Conservation (phyloP, 2,329 filamentous ascomycete species). For the Cladophialophora psammophila region DNA sequence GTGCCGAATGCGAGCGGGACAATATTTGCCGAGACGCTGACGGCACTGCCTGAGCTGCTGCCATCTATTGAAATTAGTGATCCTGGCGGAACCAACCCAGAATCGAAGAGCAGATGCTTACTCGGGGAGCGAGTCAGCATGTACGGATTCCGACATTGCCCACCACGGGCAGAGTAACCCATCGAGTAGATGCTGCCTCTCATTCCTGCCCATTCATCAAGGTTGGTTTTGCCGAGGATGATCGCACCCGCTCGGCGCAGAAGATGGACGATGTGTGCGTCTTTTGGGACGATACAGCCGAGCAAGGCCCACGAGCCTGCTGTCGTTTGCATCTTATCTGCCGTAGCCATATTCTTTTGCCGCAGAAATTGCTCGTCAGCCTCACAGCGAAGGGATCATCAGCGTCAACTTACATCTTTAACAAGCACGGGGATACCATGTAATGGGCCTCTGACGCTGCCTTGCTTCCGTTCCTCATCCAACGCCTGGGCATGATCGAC, state of each 20-base stretch:
- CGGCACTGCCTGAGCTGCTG: conserved; percentile 44
- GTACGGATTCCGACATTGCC: conserved; percentile 71
- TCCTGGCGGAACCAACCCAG: neutral
- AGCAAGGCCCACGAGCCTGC: conserved; percentile 41
- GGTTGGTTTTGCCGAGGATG: conserved; percentile 47
- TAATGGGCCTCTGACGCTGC: conserved; percentile 42
- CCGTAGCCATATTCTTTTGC: conserved; percentile 43
- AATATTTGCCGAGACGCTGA: conserved; percentile 46
- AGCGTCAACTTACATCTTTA: conserved; percentile 40
- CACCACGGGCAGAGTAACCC: conserved; percentile 70
- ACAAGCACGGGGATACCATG: conserved; percentile 48
- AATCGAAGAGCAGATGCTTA: conserved; percentile 10
- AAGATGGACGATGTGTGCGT: conserved; percentile 41
- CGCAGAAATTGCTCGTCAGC: neutral
- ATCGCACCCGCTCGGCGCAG: conserved; percentile 44
- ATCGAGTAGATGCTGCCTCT: conserved; percentile 55
- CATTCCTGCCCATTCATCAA: conserved; percentile 42
- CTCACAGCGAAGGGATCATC: neutral
- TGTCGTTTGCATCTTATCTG: conserved; percentile 43
- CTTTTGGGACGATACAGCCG: conserved; percentile 37
- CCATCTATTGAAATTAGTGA: conserved; percentile 21
- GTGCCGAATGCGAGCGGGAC: conserved; percentile 46
- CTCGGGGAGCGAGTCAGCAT: conserved; percentile 46
- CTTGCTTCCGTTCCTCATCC: conserved; percentile 42
- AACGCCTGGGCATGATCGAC: conserved; percentile 37